Evolutionary conservation across 192 early-diverging fungal species (phyloP).

Genomic region (Coemansia interrupta): DNA sequence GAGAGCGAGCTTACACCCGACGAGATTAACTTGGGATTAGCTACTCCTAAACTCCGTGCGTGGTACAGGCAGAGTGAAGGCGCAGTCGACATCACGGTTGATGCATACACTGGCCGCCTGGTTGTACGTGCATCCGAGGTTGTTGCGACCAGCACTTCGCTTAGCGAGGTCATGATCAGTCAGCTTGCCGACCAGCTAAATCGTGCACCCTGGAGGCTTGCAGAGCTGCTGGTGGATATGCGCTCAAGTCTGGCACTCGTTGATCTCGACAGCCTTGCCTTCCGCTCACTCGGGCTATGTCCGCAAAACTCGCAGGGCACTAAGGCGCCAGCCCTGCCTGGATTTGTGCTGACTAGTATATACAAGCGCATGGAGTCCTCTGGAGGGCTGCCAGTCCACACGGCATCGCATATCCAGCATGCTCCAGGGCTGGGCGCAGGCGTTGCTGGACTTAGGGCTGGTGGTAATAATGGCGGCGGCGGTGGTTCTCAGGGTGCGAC

Average conservation of each 20-base stretch:
- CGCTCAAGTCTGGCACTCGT: conserved; percentile 44
- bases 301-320: conserved; percentile 17
- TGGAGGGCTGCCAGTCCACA: not conserved
- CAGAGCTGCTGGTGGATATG: conserved; percentile 43
- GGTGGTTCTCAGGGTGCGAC: not conserved
- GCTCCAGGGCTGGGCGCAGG: not conserved
- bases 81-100: conserved; percentile 44
- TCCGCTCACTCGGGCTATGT: conserved; percentile 43
- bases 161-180: conserved; percentile 37
- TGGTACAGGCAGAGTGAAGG: conserved; percentile 46
- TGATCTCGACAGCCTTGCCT: conserved; percentile 43
- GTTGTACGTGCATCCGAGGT: conserved; percentile 40
- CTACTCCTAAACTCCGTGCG: conserved; percentile 37
- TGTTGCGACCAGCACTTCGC: conserved; percentile 17
- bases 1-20: conserved; percentile 11
- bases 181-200: conserved; percentile 46
- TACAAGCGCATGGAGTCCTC: conserved; percentile 4
- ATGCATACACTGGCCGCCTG: conserved; percentile 34
- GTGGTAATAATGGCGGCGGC: too few relatives aligned
- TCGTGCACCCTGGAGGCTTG: conserved; percentile 39
- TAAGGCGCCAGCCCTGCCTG: conserved; percentile 14
- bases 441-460: not conserved
- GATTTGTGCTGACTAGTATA: conserved; percentile 26
- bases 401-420: not conserved
- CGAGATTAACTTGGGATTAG: conserved; percentile 12